These are phyloP conservation scores for Cardamine occulta DNA, from an alignment of 345 rosid species.

Conservation along the genomic window DNA sequence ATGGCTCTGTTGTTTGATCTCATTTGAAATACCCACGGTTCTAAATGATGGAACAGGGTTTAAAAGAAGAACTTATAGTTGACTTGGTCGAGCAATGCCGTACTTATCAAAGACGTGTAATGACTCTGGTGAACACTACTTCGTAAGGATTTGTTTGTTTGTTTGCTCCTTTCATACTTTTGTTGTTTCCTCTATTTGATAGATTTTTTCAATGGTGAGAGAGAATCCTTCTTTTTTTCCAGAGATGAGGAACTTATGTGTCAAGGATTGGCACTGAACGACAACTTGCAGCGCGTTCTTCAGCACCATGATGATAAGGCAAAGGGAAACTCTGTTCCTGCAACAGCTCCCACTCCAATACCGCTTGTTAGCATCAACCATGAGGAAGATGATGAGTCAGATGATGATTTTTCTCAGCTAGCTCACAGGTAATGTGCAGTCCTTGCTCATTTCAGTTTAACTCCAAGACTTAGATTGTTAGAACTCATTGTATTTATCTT, in stretches of 20 bases:
- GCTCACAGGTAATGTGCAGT: slow-evolving; percentile 64
- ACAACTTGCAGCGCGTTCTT: slow-evolving; percentile 84
- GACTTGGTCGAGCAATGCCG: slow-evolving; percentile 94
- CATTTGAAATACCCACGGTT: slow-evolving; percentile 6
- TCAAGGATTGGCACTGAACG: slow-evolving; percentile 90
- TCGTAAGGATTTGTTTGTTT: slow-evolving; percentile 53
- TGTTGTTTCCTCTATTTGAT: slow-evolving; percentile 8
- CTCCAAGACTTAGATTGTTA: neutral
- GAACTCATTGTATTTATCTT: slow-evolving; percentile 6
- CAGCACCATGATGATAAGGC: slow-evolving; percentile 76
- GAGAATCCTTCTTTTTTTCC: slow-evolving; percentile 35
- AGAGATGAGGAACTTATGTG: slow-evolving; percentile 83
- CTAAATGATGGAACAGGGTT: slow-evolving; percentile 55
- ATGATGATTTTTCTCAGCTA: slow-evolving; percentile 86
- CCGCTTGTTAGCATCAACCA: slow-evolving; percentile 56
- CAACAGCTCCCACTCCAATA: slow-evolving; percentile 57
- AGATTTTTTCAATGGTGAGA: slow-evolving; percentile 39
- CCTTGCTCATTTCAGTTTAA: neutral
- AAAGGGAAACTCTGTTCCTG: slow-evolving; percentile 55
- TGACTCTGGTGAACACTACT: slow-evolving; percentile 77
- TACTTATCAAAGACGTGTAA: slow-evolving; percentile 77
- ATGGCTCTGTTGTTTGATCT: slow-evolving; percentile 21
- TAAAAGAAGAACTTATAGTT: slow-evolving; percentile 85
- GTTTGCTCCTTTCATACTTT: neutral
- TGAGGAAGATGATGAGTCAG: slow-evolving; percentile 81